Evolutionary conservation across 2,329 filamentous ascomycete genomes (phyloP).

Genomic region (Claviceps africana): DNA sequence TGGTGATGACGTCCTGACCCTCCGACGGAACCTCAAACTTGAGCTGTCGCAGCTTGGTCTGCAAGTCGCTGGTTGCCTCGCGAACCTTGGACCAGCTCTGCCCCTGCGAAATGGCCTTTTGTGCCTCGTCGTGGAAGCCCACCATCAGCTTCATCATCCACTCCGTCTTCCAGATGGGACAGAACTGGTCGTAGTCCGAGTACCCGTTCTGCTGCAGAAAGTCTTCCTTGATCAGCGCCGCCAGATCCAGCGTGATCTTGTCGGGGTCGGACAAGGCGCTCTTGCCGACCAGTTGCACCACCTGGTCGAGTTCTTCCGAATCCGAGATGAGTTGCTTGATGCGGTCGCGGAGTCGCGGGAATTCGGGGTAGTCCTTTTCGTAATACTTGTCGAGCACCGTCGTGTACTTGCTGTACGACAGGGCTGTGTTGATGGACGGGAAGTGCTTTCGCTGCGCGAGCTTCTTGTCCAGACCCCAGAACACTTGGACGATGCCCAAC

Average conservation of each 20-base stretch:
- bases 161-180: slow-evolving; percentile 97
- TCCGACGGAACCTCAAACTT: slow-evolving; percentile 93
- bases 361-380: slow-evolving; percentile 84
- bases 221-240: slow-evolving; percentile 88
- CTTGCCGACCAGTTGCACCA: slow-evolving; percentile 96
- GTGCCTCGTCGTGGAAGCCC: slow-evolving; percentile 91
- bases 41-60: slow-evolving; percentile 73
- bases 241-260: slow-evolving; percentile 95
- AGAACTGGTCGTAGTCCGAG: slow-evolving; percentile 98
- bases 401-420: slow-evolving; percentile 96
- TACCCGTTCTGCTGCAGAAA: slow-evolving; percentile 99
- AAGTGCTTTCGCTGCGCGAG: slow-evolving; percentile 98
- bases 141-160: slow-evolving; percentile 99
- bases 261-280: slow-evolving; percentile 89
- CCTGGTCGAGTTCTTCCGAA: slow-evolving; percentile 94
- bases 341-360: slow-evolving; percentile 80
- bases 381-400: slow-evolving; percentile 82
- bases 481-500: slow-evolving; percentile 94
- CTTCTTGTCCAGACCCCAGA: slow-evolving; percentile 99
- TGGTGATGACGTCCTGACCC: slow-evolving; percentile 62
- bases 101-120: slow-evolving; percentile 86
- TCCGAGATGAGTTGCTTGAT: slow-evolving; percentile 89
- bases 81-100: slow-evolving; percentile 87
- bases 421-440: slow-evolving; percentile 89
- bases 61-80: slow-evolving; percentile 77